Conservation (phyloP, 805 yeast species). For the Spathaspora sp. region DNA sequence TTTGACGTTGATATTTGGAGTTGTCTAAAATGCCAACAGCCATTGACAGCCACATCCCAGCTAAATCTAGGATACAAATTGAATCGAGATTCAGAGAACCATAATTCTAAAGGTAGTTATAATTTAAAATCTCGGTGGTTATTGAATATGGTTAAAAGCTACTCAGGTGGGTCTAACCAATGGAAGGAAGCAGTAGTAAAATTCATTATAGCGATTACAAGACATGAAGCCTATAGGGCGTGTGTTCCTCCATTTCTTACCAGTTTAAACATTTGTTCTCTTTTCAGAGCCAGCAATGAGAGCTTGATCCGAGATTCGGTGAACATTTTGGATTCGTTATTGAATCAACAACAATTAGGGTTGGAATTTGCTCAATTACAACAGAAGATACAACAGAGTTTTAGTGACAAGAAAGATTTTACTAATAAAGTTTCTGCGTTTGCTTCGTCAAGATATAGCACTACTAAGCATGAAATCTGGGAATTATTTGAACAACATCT, state of each 20-base stretch:
- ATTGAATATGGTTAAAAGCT: neutral
- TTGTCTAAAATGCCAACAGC: neutral
- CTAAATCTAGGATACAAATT: neutral
- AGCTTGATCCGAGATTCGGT: neutral
- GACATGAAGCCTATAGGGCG: neutral
- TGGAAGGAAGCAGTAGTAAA: neutral
- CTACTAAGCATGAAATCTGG: neutral
- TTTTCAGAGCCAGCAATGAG: neutral
- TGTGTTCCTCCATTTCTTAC: neutral
- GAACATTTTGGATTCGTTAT: neutral
- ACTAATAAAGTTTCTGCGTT: neutral
- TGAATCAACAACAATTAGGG: neutral
- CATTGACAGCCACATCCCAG: neutral
- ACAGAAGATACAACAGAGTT: neutral
- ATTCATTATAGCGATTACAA: neutral
- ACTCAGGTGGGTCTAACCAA: neutral
- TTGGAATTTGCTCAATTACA: neutral
- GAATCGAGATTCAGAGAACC: neutral
- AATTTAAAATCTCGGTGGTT: slow-evolving; percentile 1
- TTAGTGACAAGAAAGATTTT: neutral
- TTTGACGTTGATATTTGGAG: slow-evolving; percentile 1
- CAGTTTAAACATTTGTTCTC: neutral
- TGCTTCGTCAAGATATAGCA: neutral
- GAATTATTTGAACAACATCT: neutral
- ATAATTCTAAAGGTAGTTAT: neutral